Conservation (phyloP, 129 eudicot genomes). For the Flaveria linearis region DNA sequence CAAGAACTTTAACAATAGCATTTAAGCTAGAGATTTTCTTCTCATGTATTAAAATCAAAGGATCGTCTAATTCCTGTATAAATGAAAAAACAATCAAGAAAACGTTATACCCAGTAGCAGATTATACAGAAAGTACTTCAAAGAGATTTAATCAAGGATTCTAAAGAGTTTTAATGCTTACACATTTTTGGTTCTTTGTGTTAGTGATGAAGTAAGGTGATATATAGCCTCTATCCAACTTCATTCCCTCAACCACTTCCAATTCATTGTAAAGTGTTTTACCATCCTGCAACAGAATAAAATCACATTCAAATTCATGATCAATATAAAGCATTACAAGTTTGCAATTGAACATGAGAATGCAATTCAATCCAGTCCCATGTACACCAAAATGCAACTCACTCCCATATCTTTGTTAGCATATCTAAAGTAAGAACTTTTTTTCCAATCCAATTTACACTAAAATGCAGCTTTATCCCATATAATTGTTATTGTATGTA, state of each 20-base stretch:
- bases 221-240: constrained; percentile 63
- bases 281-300: constrained; percentile 46
- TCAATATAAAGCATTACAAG: neutral
- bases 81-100: constrained; percentile 3
- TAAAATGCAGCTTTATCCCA: neutral
- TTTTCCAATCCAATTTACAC: neutral
- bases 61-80: constrained; percentile 70
- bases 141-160: neutral
- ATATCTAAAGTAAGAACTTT: too few species aligned
- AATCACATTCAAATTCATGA: constrained; percentile 6
- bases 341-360: neutral
- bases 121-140: neutral
- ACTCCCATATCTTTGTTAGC: too few species aligned
- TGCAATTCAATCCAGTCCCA: neutral
- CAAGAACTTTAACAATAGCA: constrained; percentile 70
- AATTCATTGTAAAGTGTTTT: constrained; percentile 63
- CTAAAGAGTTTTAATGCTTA: constrained; percentile 30
- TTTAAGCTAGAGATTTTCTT: constrained; percentile 60
- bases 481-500: too few species aligned
- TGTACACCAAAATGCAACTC: neutral
- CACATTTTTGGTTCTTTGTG: constrained; percentile 60
- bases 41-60: constrained; percentile 69
- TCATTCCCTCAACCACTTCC: constrained; percentile 70
- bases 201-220: constrained; percentile 65
- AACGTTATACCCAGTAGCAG: neutral